Base-by-base conservation (phyloP, 2,329 filamentous ascomycete species). In the Tolypocladium inflatum region DNA sequence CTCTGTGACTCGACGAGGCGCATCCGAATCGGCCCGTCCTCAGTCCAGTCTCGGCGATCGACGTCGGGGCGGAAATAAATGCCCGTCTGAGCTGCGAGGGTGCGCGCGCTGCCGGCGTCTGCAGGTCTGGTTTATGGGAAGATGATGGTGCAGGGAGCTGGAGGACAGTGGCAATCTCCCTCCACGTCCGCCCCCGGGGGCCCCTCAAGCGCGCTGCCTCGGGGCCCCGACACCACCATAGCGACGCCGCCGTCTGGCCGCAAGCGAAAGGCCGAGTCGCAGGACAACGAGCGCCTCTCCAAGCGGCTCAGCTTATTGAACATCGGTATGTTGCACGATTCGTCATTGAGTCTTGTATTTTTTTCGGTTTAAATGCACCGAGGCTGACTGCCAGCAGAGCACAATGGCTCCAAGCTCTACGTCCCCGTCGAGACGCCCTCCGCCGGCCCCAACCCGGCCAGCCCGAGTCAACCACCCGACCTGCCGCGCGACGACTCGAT, bases 281-380 rank as follows among this genome's bases (percentile, higher is more conserved):
- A 82, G 60, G 78, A 83, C 66, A 85, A 83, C 63, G 83, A 95
- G 74, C 87, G 91, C 56, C 81, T 97, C 62, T 88, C 88, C 53
- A 97, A 97, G 77, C 83, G 88, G 63, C 80, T 97, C 71, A 89
- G 90, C 69, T 77, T 89, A 55, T 80, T 97, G 57, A 91, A 92
- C 70, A 76, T 97, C 63, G 89, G 91, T 94, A 83, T 58, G 77
- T 51, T 72, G 38, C 57, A 39, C 21, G 51, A 53, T 57, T 57
- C 56, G 53, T 59, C 4, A 35, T 21, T 35, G 48, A 11, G 1
- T 17, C 30, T 30, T 26, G 21, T 11, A 15, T 26, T 26, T 45
- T 45, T 38, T 17, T 35, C 8, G n/a, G 2, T 17, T n/a, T 11
- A 15, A 5, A 21, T 23, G 4, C 43, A 2, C 30, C 17, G 30